Evolutionary conservation across 257 asterid species (phyloP), one percentile per base, ranked within the genome.

Genomic region (Verbascum thapsus): DNA sequence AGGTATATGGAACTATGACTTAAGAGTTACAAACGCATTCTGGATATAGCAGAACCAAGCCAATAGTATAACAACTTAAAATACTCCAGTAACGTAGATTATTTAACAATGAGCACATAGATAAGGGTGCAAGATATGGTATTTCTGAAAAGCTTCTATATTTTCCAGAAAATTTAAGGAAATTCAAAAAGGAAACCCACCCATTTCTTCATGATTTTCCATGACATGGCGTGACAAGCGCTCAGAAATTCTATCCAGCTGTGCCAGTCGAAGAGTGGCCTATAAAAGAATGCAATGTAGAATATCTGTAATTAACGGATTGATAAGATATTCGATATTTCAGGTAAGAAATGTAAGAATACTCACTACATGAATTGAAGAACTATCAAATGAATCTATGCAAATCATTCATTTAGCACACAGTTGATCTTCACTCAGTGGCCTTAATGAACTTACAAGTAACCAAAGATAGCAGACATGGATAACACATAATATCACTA

Each of bases 151-250:
- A 22, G 23, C 16, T 43, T 61, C 41, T 61, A 16, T 35, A 15
- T 34, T 10, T 37, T 71, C 37, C 32, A 48, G 16, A 57, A 68
- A 60, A 58, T 35, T 44, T 22, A 64, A 64, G 61, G 47, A 72
- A 23, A 57, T 44, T 54, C 54, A 56, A 66, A 53, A 68, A 63
- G 73, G 80, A 68, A 60, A 68, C 94, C 69, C 69, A 88, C 99
- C 99, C 99, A 94, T 94, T 77, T 85, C 94, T 85, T 94, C 98
- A 65, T 94, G 92, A 85, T 94, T 94, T 76, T 84, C 95, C 98
- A 94, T 90, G 64, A 94, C 98, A 81, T 90, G 98, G 74, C 73
- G 83, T 53, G 99, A 90, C 77, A 94, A 81, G 73, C 90, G 79
- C 78, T 94, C 98, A 40, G 95, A 79, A 71, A 88, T 90, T 72